Conservation (phyloP, 2,329 filamentous ascomycete genomes). For the Cladorrhinum sp. region DNA sequence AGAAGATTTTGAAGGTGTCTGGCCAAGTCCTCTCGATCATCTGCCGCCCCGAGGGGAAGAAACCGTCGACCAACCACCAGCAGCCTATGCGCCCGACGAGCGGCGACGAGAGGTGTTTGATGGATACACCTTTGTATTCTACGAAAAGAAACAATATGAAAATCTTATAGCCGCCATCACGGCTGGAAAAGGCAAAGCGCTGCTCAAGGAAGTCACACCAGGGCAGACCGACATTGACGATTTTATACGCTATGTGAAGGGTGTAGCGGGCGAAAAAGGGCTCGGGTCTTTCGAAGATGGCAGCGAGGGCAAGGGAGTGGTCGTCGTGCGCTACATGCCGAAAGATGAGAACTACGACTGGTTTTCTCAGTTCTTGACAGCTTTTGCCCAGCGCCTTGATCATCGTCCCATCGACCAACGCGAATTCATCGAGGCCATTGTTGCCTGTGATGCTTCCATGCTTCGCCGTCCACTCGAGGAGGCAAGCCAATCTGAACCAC, state of each 20-base stretch:
- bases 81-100: conserved; percentile 69
- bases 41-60: conserved; percentile 75
- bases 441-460: conserved; percentile 71
- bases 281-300: conserved; percentile 61
- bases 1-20: conserved; percentile 71
- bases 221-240: conserved; percentile 68
- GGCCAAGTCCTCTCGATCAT: conserved; percentile 71
- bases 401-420: conserved; percentile 84
- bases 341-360: conserved; percentile 57
- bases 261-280: conserved; percentile 70
- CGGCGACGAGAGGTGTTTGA: conserved; percentile 71
- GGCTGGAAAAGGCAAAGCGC: conserved; percentile 77
- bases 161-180: conserved; percentile 72
- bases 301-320: conserved; percentile 66
- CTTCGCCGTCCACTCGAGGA: conserved; percentile 67
- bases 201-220: conserved; percentile 60
- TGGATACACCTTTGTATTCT: conserved; percentile 86
- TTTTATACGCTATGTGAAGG: conserved; percentile 73
- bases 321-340: conserved; percentile 71
- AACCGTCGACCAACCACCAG: conserved; percentile 62
- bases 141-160: conserved; percentile 70
- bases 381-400: conserved; percentile 68
- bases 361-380: conserved; percentile 66
- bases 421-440: conserved; percentile 86
- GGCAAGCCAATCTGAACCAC: conserved; percentile 34